phyloP scores from a whole-genome alignment of 768 basidiomycete genomes.

The Russula sp. region DNA sequence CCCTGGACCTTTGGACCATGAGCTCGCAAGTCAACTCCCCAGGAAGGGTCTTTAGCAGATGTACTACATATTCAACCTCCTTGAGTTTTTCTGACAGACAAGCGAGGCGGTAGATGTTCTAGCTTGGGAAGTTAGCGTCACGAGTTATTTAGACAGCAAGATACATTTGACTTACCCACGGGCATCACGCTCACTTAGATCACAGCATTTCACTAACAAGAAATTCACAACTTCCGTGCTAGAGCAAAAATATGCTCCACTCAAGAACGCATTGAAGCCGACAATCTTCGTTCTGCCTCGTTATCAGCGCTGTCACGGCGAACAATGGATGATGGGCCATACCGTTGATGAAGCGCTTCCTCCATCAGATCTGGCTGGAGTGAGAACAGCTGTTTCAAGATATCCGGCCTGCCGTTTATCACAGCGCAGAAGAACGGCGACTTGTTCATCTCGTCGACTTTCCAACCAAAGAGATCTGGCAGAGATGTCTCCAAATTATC shows the following conservation, averaged over 20 bases:
- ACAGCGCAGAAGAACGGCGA: conserved; percentile 44
- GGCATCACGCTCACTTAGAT: conserved; percentile 36
- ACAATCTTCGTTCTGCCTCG: conserved; percentile 39
- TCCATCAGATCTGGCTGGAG: conserved; percentile 37
- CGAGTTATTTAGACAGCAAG: background rate
- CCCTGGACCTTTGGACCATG: conserved; percentile 40
- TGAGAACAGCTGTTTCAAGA: conserved; percentile 40
- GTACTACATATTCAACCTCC: conserved; percentile 29
- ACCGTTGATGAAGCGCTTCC: conserved; percentile 39
- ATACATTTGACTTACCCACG: conserved; percentile 35
- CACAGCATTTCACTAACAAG: conserved; percentile 39
- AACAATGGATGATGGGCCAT: conserved; percentile 15
- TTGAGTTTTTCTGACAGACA: conserved; percentile 28
- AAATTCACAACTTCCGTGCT: conserved; percentile 39
- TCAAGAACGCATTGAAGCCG: conserved; percentile 39
- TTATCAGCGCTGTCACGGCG: background rate
- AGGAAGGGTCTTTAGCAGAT: conserved; percentile 46
- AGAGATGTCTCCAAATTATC: conserved; percentile 36
- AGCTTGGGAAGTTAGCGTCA: conserved; percentile 30
- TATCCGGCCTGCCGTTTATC: conserved; percentile 30
- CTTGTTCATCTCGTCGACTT: conserved; percentile 40
- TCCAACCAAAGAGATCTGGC: conserved; percentile 48
- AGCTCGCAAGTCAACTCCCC: conserved; percentile 38
- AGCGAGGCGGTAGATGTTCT: conserved; percentile 50
- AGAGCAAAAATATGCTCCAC: too few species aligned